Conservation (phyloP, 495 filamentous ascomycete species). For the Mytilinidion resinicola region DNA sequence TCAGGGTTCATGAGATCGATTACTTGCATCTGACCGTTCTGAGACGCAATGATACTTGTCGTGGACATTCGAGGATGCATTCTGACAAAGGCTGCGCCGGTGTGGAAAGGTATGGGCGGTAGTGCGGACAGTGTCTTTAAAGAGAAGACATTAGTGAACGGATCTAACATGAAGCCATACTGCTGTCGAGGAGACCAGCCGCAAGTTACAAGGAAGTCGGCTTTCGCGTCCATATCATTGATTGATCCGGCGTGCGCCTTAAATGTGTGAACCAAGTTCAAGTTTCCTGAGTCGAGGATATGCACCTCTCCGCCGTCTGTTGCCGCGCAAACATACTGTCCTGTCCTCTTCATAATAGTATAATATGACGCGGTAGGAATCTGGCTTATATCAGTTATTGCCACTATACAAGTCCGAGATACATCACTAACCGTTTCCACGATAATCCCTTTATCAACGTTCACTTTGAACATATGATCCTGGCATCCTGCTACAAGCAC, state of each 20-base stretch:
- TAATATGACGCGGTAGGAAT: slow-evolving; percentile 67
- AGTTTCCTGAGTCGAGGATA: slow-evolving; percentile 70
- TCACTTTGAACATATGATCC: slow-evolving; percentile 79
- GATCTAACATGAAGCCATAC: slow-evolving; percentile 66
- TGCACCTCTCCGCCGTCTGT: slow-evolving; percentile 78
- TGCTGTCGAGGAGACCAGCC: slow-evolving; percentile 75
- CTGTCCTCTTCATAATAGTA: slow-evolving; percentile 81
- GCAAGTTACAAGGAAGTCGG: slow-evolving; percentile 88
- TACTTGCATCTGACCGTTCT: slow-evolving; percentile 85
- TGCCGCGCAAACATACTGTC: slow-evolving; percentile 79
- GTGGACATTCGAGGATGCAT: slow-evolving; percentile 94
- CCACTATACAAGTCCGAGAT: background rate
- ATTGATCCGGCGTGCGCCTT: slow-evolving; percentile 77
- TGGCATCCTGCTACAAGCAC: slow-evolving; percentile 84
- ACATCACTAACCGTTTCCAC: slow-evolving; percentile 52
- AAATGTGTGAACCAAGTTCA: slow-evolving; percentile 76
- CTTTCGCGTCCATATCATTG: slow-evolving; percentile 91
- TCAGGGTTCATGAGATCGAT: slow-evolving; percentile 94
- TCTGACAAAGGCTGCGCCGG: slow-evolving; percentile 83
- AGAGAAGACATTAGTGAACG: slow-evolving; percentile 89
- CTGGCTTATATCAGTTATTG: slow-evolving; percentile 2
- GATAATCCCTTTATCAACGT: slow-evolving; percentile 78
- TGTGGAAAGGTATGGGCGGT: slow-evolving; percentile 85
- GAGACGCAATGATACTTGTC: slow-evolving; percentile 83
- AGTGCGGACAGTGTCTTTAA: slow-evolving; percentile 77